These are phyloP conservation scores for Chloromonas sp. DNA, from an alignment of 163 green algal species.

Conservation along the genomic window DNA sequence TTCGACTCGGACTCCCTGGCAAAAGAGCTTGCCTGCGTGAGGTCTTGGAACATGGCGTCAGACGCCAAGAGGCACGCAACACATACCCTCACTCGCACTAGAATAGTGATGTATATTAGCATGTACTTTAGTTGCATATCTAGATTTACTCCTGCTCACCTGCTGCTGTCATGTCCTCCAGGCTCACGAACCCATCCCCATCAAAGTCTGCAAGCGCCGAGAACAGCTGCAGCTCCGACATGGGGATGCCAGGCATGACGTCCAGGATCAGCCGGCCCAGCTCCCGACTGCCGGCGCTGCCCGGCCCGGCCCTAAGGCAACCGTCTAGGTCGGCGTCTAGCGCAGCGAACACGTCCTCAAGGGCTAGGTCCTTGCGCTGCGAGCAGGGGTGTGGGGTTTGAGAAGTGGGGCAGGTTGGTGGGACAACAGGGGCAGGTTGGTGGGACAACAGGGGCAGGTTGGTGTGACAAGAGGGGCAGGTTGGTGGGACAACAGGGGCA, in stretches of 20 bases:
- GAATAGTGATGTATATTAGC: no score
- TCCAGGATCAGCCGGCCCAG: conserved; percentile 15
- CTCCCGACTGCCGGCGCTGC: not conserved
- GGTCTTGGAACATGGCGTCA: no score
- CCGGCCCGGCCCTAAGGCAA: not conserved
- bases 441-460: no score
- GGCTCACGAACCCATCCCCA: conserved; percentile 22
- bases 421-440: no score
- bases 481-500: no score
- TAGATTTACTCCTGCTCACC: not conserved
- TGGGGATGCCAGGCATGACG: not conserved
- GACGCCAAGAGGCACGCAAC: no score
- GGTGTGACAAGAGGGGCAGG: no score
- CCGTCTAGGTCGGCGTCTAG: conserved; percentile 34
- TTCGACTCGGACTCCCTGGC: no score
- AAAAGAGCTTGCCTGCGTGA: no score
- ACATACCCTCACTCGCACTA: no score
- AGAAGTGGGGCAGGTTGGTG: not conserved
- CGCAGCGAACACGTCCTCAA: conserved; percentile 30
- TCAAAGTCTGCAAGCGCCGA: conserved; percentile 28
- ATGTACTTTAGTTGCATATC: no score
- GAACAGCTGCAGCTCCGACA: not conserved
- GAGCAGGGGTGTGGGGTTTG: not conserved
- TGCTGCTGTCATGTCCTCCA: conserved; percentile 18
- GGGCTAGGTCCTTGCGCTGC: conserved; percentile 12